phyloP scores from a whole-genome alignment of 306 rosid species.

The Arachis hypogaea region DNA sequence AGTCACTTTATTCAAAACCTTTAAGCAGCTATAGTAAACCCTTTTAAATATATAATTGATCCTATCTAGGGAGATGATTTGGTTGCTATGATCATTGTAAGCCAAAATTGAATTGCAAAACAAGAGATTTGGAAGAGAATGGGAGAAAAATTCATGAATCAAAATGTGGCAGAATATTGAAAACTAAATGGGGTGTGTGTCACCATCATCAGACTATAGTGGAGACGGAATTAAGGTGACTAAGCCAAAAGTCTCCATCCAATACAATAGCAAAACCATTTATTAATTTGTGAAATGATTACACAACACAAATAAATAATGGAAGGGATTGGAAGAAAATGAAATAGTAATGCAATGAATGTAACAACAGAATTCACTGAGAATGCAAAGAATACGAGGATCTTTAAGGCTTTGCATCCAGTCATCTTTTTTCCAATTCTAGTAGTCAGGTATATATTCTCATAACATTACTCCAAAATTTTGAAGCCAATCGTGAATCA shows the following conservation, averaged over 20 bases:
- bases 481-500: slow-evolving; percentile 41
- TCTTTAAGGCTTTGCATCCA: slow-evolving; percentile 38
- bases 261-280: slow-evolving; percentile 32
- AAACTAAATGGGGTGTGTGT: not conserved
- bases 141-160: not conserved
- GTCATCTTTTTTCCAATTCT: slow-evolving; percentile 42
- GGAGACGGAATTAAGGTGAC: slow-evolving; percentile 20
- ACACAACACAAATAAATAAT: slow-evolving; percentile 37
- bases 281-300: slow-evolving; percentile 5
- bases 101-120: not conserved
- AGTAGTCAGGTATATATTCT: slow-evolving; percentile 44
- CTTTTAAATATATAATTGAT: not conserved
- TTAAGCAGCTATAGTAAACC: too few species aligned
- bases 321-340: slow-evolving; percentile 4
- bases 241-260: not conserved
- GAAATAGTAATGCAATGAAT: slow-evolving; percentile 10
- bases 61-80: not conserved
- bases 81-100: not conserved
- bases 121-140: not conserved
- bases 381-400: slow-evolving; percentile 39
- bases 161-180: not conserved
- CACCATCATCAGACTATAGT: not conserved
- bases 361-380: slow-evolving; percentile 14
- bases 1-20: too few species aligned
- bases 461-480: slow-evolving; percentile 43